These are phyloP conservation scores for Sphenostylis stenocarpa DNA, from an alignment of 306 rosid species.

Conservation along the genomic window DNA sequence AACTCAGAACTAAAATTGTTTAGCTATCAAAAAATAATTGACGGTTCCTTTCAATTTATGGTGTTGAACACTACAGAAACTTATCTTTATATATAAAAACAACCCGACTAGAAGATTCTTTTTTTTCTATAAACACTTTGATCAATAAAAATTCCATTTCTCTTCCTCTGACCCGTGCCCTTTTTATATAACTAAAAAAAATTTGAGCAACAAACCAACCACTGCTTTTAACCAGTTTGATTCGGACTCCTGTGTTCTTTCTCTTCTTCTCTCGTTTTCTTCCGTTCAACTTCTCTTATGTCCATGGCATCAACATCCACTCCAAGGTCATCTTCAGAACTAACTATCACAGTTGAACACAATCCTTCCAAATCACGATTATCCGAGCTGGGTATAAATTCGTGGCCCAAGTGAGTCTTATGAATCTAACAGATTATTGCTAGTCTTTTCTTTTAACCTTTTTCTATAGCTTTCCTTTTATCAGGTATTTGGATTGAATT, in stretches of 20 bases:
- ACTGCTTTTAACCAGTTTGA: constrained; percentile 21
- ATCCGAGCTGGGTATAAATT: constrained; percentile 61
- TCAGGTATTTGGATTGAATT: background rate
- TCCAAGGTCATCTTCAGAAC: constrained; percentile 38
- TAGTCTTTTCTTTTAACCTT: background rate
- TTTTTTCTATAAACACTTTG: constrained; percentile 8
- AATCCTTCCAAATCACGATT: constrained; percentile 66
- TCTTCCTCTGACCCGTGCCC: constrained; percentile 16
- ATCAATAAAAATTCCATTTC: constrained; percentile 28
- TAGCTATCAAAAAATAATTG: background rate
- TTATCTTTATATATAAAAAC: background rate
- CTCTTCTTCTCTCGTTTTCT: background rate
- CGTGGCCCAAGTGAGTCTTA: constrained; percentile 81
- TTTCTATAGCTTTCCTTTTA: background rate
- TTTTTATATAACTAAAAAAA: background rate
- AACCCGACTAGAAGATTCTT: constrained; percentile 18
- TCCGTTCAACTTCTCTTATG: background rate
- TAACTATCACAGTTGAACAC: constrained; percentile 56
- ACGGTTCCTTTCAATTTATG: background rate
- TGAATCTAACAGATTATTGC: background rate
- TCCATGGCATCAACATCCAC: constrained; percentile 48
- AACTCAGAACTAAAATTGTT: constrained; percentile 8
- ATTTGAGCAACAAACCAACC: constrained; percentile 34
- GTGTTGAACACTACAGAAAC: background rate
- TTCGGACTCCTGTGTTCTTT: background rate